A percentile compares a stretch with the other conserved stretches of the same genome.
These are phyloP conservation scores for Salix koriyanagi DNA, from an alignment of 345 rosid genomes.

Conservation along the genomic window DNA sequence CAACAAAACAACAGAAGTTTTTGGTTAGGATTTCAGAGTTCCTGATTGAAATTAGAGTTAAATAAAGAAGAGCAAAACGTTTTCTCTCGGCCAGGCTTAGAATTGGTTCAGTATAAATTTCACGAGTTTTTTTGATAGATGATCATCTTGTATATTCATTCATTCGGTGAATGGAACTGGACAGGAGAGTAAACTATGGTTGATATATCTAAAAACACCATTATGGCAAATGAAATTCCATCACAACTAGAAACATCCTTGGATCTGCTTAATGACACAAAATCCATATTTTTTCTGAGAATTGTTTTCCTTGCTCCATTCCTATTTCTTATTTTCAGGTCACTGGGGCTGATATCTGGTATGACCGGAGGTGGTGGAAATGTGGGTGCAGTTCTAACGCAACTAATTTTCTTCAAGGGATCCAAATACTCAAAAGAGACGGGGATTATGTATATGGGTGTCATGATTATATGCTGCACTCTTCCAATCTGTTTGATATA, in stretches of 20 bases:
- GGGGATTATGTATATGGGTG: slow-evolving; percentile 76
- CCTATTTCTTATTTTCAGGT: slow-evolving; percentile 15
- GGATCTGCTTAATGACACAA: neutral
- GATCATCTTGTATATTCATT: too few relatives aligned
- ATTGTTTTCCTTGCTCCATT: neutral
- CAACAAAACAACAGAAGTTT: neutral
- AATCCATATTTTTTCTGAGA: neutral
- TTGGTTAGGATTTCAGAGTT: neutral
- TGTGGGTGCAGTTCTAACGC: slow-evolving; percentile 80
- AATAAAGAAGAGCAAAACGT: neutral
- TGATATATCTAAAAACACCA: too few relatives aligned
- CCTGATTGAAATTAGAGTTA: neutral
- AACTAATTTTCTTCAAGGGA: slow-evolving; percentile 78
- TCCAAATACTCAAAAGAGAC: slow-evolving; percentile 67
- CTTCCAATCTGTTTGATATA: slow-evolving; percentile 47
- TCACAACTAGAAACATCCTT: neutral
- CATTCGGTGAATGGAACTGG: neutral
- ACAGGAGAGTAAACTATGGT: neutral
- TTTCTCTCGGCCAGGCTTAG: neutral
- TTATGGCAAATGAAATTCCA: neutral
- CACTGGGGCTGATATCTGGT: slow-evolving; percentile 76
- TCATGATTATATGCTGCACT: slow-evolving; percentile 70
- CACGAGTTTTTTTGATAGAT: too few relatives aligned
- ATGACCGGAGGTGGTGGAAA: slow-evolving; percentile 94
- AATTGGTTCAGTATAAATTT: neutral